Conservation (phyloP, 148 eudicot genomes). For the Bassia scoparia region DNA sequence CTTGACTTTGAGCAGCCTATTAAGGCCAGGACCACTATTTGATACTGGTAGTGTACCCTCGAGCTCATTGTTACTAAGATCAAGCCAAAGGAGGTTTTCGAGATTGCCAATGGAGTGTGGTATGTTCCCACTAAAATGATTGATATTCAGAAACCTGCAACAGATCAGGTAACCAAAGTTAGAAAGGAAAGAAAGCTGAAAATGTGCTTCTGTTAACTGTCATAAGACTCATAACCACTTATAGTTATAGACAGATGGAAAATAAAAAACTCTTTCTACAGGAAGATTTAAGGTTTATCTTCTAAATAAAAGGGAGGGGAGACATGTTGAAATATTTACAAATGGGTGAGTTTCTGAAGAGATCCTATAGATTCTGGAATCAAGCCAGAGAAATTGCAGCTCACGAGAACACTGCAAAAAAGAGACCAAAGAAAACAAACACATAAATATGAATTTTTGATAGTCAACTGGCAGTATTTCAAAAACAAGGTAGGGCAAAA, state of each 20-base stretch:
- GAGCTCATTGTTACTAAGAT: constrained; percentile 58
- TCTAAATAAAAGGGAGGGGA: too few relatives aligned
- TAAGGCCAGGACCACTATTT: constrained; percentile 51
- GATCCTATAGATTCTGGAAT: constrained; percentile 34
- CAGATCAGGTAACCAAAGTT: constrained; percentile 5
- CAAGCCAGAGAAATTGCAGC: constrained; percentile 28
- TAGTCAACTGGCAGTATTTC: background rate
- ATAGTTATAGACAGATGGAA: too few relatives aligned
- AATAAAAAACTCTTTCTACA: too few relatives aligned
- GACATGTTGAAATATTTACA: constrained; percentile 17
- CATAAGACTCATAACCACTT: too few relatives aligned
- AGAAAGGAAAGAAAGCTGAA: background rate
- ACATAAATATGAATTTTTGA: background rate
- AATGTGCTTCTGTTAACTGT: too few relatives aligned
- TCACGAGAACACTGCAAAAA: constrained; percentile 27
- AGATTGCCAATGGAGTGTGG: constrained; percentile 57
- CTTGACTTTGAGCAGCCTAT: constrained; percentile 47
- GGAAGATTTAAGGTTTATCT: background rate
- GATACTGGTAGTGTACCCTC: constrained; percentile 66
- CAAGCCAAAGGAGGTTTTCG: constrained; percentile 63
- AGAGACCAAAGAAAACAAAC: constrained; percentile 1
- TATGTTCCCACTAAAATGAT: constrained; percentile 42
- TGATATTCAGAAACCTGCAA: constrained; percentile 40
- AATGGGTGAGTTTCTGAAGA: constrained; percentile 24
- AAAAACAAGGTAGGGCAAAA: background rate